A percentile compares a stretch with the other conserved stretches of the same genome.
These are phyloP conservation scores for Gamarada debralockiae DNA, from an alignment of 495 filamentous ascomycete genomes.

Conservation along the genomic window DNA sequence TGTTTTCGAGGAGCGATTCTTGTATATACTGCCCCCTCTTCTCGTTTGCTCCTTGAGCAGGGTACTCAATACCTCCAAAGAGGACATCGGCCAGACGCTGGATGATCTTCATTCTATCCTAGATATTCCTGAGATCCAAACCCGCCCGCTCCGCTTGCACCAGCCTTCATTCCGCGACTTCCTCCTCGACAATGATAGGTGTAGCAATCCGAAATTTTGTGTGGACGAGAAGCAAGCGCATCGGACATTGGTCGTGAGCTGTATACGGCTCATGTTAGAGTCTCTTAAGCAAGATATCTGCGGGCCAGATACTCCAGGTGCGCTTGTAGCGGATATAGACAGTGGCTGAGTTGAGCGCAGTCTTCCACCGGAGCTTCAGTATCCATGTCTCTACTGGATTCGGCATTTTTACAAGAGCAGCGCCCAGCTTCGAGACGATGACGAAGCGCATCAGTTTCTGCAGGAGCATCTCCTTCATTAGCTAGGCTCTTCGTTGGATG, in stretches of 20 bases:
- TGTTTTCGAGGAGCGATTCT: too few relatives aligned
- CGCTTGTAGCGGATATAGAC: constrained; percentile 19
- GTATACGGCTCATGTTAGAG: constrained; percentile 31
- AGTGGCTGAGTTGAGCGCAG: neutral
- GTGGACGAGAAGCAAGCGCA: too few relatives aligned
- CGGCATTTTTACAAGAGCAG: neutral
- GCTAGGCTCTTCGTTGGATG: too few relatives aligned
- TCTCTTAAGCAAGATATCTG: constrained; percentile 36
- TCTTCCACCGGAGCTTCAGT: constrained; percentile 25
- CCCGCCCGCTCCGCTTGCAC: neutral
- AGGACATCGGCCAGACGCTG: constrained; percentile 20
- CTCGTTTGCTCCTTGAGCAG: constrained; percentile 21
- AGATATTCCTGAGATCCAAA: neutral
- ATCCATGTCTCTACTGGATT: neutral
- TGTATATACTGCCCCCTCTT: too few relatives aligned
- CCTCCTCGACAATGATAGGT: too few relatives aligned
- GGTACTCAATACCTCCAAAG: constrained; percentile 14
- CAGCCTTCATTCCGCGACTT: neutral
- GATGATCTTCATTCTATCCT: constrained; percentile 25
- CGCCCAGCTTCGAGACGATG: neutral
- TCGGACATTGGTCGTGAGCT: constrained; percentile 27
- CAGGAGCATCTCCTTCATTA: too few relatives aligned
- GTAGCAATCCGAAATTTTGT: constrained; percentile 31
- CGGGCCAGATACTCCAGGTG: constrained; percentile 27
- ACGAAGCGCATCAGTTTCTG: neutral